Conservation (phyloP, 768 basidiomycete species). For the Crassisporium funariophilum region DNA sequence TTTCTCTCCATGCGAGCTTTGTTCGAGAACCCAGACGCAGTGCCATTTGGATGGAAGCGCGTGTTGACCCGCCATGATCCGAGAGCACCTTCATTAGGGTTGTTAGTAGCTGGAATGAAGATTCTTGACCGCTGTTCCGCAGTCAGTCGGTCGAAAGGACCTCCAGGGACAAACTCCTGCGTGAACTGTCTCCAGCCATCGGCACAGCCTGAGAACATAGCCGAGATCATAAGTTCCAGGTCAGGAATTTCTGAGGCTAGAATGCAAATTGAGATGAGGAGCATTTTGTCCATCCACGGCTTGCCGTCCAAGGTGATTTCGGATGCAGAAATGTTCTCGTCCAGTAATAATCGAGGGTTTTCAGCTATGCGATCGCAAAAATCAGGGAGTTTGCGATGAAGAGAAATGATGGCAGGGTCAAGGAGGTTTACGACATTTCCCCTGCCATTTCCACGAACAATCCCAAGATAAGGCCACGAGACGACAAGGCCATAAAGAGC, state of each 20-base stretch:
- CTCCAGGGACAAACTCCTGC: slow-evolving; percentile 9
- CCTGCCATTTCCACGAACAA: slow-evolving; percentile 15
- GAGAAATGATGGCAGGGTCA: slow-evolving; percentile 10
- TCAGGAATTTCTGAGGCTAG: slow-evolving; percentile 8
- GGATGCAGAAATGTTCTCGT: background rate
- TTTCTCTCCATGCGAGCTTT: background rate
- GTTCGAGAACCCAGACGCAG: slow-evolving; percentile 1
- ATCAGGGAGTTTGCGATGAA: slow-evolving; percentile 18
- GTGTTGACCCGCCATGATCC: background rate
- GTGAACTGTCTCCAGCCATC: slow-evolving; percentile 15
- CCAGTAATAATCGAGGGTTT: slow-evolving; percentile 14
- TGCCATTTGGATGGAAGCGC: slow-evolving; percentile 1
- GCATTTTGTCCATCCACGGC: slow-evolving; percentile 5
- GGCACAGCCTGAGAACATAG: slow-evolving; percentile 10
- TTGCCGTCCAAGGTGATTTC: slow-evolving; percentile 12
- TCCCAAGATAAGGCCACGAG: slow-evolving; percentile 26
- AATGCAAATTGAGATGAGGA: slow-evolving; percentile 2
- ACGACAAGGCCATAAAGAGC: slow-evolving; percentile 20
- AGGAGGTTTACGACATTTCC: slow-evolving; percentile 16
- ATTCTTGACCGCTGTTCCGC: background rate
- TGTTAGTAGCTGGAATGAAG: background rate
- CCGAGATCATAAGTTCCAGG: slow-evolving; percentile 2
- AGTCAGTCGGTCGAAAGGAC: slow-evolving; percentile 6
- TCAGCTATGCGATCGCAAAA: slow-evolving; percentile 17
- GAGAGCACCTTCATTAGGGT: background rate